phyloP scores from a whole-genome alignment of 2,329 filamentous ascomycete genomes.

The Arthrobotrys entomopaga region DNA sequence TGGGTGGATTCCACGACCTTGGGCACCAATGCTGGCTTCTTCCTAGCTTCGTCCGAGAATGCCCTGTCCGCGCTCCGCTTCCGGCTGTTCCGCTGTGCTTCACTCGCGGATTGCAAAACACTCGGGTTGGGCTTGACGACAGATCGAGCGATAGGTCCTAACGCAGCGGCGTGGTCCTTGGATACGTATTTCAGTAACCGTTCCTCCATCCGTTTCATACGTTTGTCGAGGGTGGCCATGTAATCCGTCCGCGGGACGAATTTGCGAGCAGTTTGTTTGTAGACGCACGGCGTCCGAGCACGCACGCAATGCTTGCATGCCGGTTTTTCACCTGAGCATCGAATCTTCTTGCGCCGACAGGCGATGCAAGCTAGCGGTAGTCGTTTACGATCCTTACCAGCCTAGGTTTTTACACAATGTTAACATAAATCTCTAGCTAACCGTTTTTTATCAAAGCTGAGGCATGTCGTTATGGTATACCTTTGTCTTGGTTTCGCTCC shows the following conservation, averaged over 20 bases:
- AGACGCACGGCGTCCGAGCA: slow-evolving; percentile 93
- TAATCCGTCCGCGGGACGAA: slow-evolving; percentile 95
- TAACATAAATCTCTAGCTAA: slow-evolving; percentile 25
- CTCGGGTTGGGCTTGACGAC: slow-evolving; percentile 82
- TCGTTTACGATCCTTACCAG: slow-evolving; percentile 93
- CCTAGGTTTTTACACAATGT: slow-evolving; percentile 61
- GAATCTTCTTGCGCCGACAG: slow-evolving; percentile 95
- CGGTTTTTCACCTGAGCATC: slow-evolving; percentile 96
- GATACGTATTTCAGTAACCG: slow-evolving; percentile 95
- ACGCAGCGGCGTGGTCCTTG: slow-evolving; percentile 78
- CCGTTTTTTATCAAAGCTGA: neutral
- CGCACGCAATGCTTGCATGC: slow-evolving; percentile 95
- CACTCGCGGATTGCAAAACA: slow-evolving; percentile 66
- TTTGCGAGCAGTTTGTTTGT: slow-evolving; percentile 95
- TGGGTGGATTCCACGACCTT: slow-evolving; percentile 48
- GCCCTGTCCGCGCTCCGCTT: slow-evolving; percentile 89
- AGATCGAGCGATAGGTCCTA: slow-evolving; percentile 77
- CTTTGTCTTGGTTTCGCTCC: slow-evolving; percentile 87
- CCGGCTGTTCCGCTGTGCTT: slow-evolving; percentile 67
- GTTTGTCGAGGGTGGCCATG: slow-evolving; percentile 98
- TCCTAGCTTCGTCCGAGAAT: slow-evolving; percentile 70
- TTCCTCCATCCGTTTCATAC: slow-evolving; percentile 96
- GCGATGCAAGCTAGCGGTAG: slow-evolving; percentile 94
- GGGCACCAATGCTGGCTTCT: slow-evolving; percentile 49
- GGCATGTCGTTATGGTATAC: slow-evolving; percentile 32